These are phyloP conservation scores for Lentinula novae-zelandiae DNA, from an alignment of 1,284 basidiomycete species.

Conservation along the genomic window DNA sequence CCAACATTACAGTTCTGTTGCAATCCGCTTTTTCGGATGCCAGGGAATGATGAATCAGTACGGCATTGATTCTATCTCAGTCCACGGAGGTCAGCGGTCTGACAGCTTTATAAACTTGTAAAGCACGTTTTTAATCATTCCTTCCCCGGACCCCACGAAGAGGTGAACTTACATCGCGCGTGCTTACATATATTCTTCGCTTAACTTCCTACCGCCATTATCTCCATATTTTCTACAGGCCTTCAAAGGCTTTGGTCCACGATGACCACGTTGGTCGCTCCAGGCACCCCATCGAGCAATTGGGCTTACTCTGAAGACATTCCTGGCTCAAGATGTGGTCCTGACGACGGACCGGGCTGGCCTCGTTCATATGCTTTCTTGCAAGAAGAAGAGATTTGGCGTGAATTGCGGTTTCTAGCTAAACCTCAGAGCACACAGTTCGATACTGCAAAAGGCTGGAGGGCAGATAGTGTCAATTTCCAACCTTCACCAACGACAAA, in stretches of 20 bases:
- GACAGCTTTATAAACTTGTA: not conserved
- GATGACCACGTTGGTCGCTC: conserved; percentile 7
- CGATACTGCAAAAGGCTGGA: conserved; percentile 33
- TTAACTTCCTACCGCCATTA: conserved; percentile 1
- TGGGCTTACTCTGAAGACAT: conserved; percentile 52
- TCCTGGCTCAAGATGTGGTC: conserved; percentile 52
- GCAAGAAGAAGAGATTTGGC: conserved; percentile 43
- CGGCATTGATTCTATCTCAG: not conserved
- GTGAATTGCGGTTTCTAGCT: conserved; percentile 43
- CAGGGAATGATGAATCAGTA: not conserved
- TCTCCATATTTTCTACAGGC: not conserved
- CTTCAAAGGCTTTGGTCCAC: conserved; percentile 10
- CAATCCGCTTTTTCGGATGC: not conserved
- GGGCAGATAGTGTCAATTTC: conserved; percentile 58
- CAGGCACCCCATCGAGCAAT: not conserved
- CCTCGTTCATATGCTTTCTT: conserved; percentile 52
- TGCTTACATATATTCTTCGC: not conserved
- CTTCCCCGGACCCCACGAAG: too few species aligned
- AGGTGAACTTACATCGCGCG: too few species aligned
- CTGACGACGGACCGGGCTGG: conserved; percentile 56
- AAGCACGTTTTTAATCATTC: too few species aligned
- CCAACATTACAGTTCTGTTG: not conserved
- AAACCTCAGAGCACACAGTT: conserved; percentile 44
- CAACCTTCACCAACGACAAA: conserved; percentile 49
- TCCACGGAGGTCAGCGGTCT: not conserved